Evolutionary conservation across 2,329 filamentous ascomycete genomes (phyloP).

Genomic region (Trichoderma brevicompactum): DNA sequence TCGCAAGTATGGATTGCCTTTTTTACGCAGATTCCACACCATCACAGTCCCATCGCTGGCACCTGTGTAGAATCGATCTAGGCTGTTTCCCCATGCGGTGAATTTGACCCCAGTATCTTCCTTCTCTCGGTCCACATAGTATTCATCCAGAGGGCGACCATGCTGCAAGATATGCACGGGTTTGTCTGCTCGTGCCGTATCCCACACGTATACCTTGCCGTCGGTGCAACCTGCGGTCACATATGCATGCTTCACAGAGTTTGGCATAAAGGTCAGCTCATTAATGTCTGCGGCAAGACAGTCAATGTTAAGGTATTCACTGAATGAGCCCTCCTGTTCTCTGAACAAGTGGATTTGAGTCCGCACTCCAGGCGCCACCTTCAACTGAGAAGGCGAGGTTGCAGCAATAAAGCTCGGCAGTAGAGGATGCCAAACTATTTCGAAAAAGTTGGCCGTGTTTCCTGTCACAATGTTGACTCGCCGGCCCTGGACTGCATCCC

Average conservation of each 20-base stretch:
- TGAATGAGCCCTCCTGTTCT: conserved; percentile 39
- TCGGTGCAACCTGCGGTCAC: conserved; percentile 66
- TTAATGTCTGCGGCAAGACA: conserved; percentile 66
- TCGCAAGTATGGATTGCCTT: conserved; percentile 52
- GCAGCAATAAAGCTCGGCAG: conserved; percentile 60
- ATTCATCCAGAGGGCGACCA: conserved; percentile 49
- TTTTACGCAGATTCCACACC: conserved; percentile 63
- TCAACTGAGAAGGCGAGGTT: conserved; percentile 57
- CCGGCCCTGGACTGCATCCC: conserved; percentile 54
- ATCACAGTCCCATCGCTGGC: conserved; percentile 66
- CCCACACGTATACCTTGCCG: conserved; percentile 66
- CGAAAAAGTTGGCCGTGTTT: conserved; percentile 64
- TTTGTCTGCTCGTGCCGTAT: conserved; percentile 59
- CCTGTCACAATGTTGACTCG: conserved; percentile 55
- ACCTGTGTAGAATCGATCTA: conserved; percentile 65
- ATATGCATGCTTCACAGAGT: conserved; percentile 55
- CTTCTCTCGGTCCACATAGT: conserved; percentile 52
- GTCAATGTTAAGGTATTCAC: conserved; percentile 59
- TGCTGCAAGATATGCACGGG: conserved; percentile 62
- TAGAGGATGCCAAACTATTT: conserved; percentile 65
- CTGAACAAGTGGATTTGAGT: conserved; percentile 64
- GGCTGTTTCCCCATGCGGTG: conserved; percentile 61
- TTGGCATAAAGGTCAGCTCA: conserved; percentile 63
- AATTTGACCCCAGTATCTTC: conserved; percentile 69
- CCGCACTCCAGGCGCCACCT: conserved; percentile 49